Percentiles rank a stretch among this genome's conserved stretches.
These are phyloP conservation scores for Neonectria coccinea DNA, from an alignment of 2,329 filamentous ascomycete species.

Conservation along the genomic window DNA sequence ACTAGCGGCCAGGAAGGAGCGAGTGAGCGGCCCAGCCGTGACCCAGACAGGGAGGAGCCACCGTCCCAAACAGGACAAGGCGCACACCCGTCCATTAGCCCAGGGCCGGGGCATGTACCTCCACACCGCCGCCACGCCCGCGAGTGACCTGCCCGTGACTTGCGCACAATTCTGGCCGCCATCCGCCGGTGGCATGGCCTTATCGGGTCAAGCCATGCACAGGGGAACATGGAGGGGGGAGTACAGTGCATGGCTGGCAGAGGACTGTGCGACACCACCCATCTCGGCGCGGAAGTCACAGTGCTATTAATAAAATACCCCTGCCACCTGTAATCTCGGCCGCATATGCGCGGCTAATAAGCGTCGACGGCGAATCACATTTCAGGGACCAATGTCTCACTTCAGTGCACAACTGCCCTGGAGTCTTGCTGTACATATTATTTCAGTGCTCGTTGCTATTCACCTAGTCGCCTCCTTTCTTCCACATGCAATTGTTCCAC, in stretches of 20 bases:
- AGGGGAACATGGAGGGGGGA: conserved; percentile 23
- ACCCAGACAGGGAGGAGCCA: conserved; percentile 22
- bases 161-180: conserved; percentile 21
- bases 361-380: conserved; percentile 38
- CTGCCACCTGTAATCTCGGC: conserved; percentile 45
- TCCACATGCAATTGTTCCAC: background rate
- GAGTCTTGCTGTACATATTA: background rate
- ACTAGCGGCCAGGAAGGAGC: conserved; percentile 1
- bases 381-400: background rate
- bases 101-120: conserved; percentile 12
- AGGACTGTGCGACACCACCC: conserved; percentile 28
- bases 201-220: conserved; percentile 44
- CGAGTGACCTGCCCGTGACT: conserved; percentile 11
- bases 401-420: background rate
- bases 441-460: background rate
- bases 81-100: background rate
- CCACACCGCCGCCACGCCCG: background rate
- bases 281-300: conserved; percentile 20
- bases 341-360: conserved; percentile 46
- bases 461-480: conserved; percentile 14
- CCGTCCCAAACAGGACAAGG: conserved; percentile 10
- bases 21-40: background rate
- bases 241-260: conserved; percentile 5
- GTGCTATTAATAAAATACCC: conserved; percentile 30
- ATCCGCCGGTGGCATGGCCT: conserved; percentile 31